Evolutionary conservation across 2,329 filamentous ascomycete genomes (phyloP).

Genomic region (Exophiala calicioides): DNA sequence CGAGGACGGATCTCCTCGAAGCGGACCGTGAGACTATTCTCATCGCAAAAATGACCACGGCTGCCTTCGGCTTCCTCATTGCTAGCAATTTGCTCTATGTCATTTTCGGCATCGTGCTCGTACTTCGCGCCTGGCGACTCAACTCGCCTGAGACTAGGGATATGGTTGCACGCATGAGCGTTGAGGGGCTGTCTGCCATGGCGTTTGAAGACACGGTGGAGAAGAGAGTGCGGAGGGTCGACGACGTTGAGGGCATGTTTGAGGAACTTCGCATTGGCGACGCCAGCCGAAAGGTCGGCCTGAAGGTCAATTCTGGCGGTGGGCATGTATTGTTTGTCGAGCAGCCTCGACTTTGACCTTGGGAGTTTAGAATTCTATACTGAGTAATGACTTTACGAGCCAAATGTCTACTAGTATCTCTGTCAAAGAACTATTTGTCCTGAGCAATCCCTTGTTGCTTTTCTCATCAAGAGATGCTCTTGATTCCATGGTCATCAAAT

Average conservation of each 20-base stretch:
- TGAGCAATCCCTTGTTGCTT: too few relatives aligned
- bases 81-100: constrained; percentile 4
- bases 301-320: constrained; percentile 5
- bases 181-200: constrained; percentile 12
- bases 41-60: constrained; percentile 1
- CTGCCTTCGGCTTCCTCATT: constrained; percentile 5
- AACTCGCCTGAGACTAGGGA: constrained; percentile 4
- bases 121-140: constrained; percentile 5
- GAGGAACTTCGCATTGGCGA: constrained; percentile 16
- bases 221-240: constrained; percentile 6
- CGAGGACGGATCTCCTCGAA: too few relatives aligned
- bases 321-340: constrained; percentile 9
- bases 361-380: too few relatives aligned
- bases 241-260: constrained; percentile 7
- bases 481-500: too few relatives aligned
- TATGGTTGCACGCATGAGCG: constrained; percentile 13
- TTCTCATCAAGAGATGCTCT: too few relatives aligned
- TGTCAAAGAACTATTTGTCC: too few relatives aligned
- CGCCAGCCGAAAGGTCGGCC: constrained; percentile 6
- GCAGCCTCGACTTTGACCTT: constrained; percentile 17
- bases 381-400: too few relatives aligned
- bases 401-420: too few relatives aligned
- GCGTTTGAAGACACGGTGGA: constrained; percentile 12
- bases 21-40: constrained; percentile 1
- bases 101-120: constrained; percentile 7